phyloP scores from a whole-genome alignment of 106 monocot species.

The Dendrobium officinale region DNA sequence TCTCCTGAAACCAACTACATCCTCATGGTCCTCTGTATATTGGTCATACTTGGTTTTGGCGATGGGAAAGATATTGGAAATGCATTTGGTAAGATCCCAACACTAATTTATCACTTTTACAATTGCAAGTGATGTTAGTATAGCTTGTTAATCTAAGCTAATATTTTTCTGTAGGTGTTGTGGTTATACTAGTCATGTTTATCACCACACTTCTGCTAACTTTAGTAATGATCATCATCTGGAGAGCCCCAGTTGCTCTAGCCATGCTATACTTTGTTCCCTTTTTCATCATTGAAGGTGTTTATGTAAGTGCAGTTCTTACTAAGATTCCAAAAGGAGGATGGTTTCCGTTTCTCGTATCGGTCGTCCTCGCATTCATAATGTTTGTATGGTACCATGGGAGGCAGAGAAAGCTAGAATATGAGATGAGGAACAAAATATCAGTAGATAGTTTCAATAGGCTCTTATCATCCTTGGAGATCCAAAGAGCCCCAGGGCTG shows the following conservation, averaged over 20 bases:
- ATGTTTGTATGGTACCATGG: slow-evolving; percentile 83
- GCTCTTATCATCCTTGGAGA: slow-evolving; percentile 28
- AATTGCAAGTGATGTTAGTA: no score
- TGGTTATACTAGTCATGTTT: slow-evolving; percentile 86
- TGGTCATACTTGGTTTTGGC: slow-evolving; percentile 53
- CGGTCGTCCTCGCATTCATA: slow-evolving; percentile 50
- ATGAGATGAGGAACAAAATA: slow-evolving; percentile 53
- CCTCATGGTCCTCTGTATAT: slow-evolving; percentile 70
- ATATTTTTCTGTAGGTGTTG: slow-evolving; percentile 45
- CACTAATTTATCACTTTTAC: no score
- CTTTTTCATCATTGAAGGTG: slow-evolving; percentile 56
- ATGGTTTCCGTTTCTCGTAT: slow-evolving; percentile 79
- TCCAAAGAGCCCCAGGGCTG: slow-evolving; percentile 42
- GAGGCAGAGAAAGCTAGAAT: slow-evolving; percentile 45
- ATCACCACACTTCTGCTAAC: slow-evolving; percentile 71
- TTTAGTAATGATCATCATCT: slow-evolving; percentile 80
- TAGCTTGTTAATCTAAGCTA: no score
- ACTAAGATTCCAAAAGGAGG: slow-evolving; percentile 67
- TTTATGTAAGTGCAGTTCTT: slow-evolving; percentile 54
- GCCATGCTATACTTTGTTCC: slow-evolving; percentile 34
- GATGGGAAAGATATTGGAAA: slow-evolving; percentile 75
- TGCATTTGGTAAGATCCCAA: slow-evolving; percentile 52
- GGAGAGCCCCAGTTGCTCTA: slow-evolving; percentile 39
- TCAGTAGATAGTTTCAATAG: slow-evolving; percentile 24
- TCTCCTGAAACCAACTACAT: slow-evolving; percentile 80